A percentile compares a stretch with the other conserved stretches of the same genome.
These are phyloP conservation scores for Nymphaea colorata DNA, from an alignment of 164 flowering plant genomes.

Conservation along the genomic window DNA sequence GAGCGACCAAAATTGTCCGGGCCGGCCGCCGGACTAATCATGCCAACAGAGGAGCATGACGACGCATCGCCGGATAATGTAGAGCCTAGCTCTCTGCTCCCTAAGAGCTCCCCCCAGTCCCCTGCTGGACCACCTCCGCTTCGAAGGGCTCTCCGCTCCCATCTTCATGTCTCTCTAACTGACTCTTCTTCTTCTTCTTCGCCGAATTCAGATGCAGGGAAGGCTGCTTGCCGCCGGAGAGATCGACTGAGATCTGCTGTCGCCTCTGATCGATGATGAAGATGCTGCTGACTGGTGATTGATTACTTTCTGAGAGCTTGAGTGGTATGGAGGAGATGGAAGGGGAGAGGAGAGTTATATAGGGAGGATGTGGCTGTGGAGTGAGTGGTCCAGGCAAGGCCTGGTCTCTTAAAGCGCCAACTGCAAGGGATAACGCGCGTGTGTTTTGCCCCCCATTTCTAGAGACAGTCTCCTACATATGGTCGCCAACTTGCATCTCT, in stretches of 20 bases:
- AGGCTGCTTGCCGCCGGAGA: too few species aligned
- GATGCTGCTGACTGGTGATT: too few species aligned
- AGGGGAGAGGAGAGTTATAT: background rate
- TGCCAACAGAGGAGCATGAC: conserved; percentile 13
- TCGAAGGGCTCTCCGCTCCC: conserved; percentile 8
- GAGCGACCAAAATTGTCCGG: background rate
- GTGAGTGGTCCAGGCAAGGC: background rate
- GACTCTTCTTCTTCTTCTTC: too few species aligned
- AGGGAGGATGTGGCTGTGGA: background rate
- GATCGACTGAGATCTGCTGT: too few species aligned
- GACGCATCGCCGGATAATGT: conserved; percentile 10
- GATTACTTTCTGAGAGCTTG: background rate
- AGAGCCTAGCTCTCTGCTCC: conserved; percentile 23
- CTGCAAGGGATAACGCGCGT: background rate
- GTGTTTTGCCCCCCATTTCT: background rate
- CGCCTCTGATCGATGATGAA: too few species aligned
- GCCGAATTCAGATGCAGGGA: too few species aligned
- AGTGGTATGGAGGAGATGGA: background rate
- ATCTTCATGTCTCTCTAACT: background rate
- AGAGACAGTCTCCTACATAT: background rate
- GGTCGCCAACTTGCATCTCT: background rate
- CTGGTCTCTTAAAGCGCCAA: background rate
- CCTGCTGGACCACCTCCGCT: conserved; percentile 37
- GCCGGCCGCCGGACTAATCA: conserved; percentile 1
- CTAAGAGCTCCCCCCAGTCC: conserved; percentile 47